A percentile compares a stretch with the other conserved stretches of the same genome.
phyloP scores from a whole-genome alignment of 208 protist genomes.

The Trypanosoma lewisi region DNA sequence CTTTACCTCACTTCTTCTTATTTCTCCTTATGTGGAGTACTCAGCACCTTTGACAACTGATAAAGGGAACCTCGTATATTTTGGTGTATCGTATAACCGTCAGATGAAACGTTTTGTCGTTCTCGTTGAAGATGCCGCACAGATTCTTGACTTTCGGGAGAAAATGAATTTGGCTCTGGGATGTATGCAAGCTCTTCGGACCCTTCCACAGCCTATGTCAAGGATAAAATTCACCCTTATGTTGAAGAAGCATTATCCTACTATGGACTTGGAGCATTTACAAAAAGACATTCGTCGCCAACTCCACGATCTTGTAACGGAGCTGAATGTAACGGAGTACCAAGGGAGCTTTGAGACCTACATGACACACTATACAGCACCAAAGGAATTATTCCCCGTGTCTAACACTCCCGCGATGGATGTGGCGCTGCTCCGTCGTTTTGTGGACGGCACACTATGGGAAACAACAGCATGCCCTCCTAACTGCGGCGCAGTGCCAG shows the following conservation, averaged over 20 bases:
- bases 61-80: constrained; percentile 65
- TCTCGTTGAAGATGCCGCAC: constrained; percentile 59
- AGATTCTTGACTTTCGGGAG: constrained; percentile 85
- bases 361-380: constrained; percentile 56
- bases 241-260: constrained; percentile 70
- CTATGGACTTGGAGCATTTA: constrained; percentile 66
- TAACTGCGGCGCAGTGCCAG: neutral
- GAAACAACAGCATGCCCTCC: constrained; percentile 12
- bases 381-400: constrained; percentile 39
- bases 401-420: constrained; percentile 56
- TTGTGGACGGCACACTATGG: constrained; percentile 47
- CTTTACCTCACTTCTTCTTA: constrained; percentile 73
- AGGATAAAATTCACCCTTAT: constrained; percentile 57
- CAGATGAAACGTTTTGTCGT: constrained; percentile 87
- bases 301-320: constrained; percentile 65
- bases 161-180: constrained; percentile 59
- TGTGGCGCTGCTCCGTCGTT: constrained; percentile 55
- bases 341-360: constrained; percentile 77
- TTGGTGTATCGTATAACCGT: constrained; percentile 81
- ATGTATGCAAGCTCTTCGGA: constrained; percentile 77
- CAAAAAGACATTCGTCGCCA: constrained; percentile 56
- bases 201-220: constrained; percentile 53
- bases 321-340: constrained; percentile 76
- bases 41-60: constrained; percentile 56
- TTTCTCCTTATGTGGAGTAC: constrained; percentile 85